These are phyloP conservation scores for Croton laevigatus DNA, from an alignment of 441 rosid species.

Conservation along the genomic window DNA sequence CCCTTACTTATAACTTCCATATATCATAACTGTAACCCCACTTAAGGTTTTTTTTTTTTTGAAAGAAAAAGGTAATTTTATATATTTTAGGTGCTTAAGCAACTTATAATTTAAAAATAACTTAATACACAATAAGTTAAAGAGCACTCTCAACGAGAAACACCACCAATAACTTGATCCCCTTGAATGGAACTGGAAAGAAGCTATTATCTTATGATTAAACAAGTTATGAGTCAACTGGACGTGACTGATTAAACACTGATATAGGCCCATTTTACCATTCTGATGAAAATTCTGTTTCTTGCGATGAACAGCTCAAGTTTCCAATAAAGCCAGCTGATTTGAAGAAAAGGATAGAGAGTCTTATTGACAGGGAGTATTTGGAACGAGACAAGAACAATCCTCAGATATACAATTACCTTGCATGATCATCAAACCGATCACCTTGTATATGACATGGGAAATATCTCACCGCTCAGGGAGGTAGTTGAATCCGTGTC, in stretches of 20 bases:
- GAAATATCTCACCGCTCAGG: conserved; percentile 14
- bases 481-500: conserved; percentile 14
- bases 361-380: conserved; percentile 96
- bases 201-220: neutral
- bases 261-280: neutral
- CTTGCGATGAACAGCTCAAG: conserved; percentile 63
- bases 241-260: neutral
- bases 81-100: too few relatives aligned
- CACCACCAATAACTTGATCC: too few relatives aligned
- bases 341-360: conserved; percentile 98
- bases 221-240: too few relatives aligned
- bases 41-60: too few relatives aligned
- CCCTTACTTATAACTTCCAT: too few relatives aligned
- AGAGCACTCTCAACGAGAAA: too few relatives aligned
- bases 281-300: conserved; percentile 11
- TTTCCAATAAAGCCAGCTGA: conserved; percentile 97
- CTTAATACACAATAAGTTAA: too few relatives aligned
- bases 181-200: neutral
- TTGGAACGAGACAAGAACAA: conserved; percentile 98
- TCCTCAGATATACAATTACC: conserved; percentile 95
- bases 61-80: too few relatives aligned
- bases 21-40: too few relatives aligned
- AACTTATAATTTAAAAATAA: too few relatives aligned
- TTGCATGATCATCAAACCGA: conserved; percentile 40
- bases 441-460: conserved; percentile 28